Evolutionary conservation across 2,329 filamentous ascomycete species (phyloP).

Genomic region (Neofusicoccum kwambonambiense): DNA sequence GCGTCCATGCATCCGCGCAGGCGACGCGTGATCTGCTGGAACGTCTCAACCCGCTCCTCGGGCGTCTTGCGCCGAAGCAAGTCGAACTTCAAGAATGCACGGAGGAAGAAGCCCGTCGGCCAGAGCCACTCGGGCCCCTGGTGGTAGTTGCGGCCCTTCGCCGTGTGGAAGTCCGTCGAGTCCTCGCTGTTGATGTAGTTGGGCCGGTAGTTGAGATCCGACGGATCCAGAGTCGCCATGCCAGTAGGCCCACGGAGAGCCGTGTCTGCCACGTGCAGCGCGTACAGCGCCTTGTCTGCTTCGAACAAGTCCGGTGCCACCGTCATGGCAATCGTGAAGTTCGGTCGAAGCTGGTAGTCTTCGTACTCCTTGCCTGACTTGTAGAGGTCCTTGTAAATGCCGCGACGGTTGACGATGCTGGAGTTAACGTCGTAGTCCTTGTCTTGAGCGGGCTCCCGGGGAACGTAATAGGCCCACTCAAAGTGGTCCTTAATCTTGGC

Average conservation of each 20-base stretch:
- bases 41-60: slow-evolving; percentile 77
- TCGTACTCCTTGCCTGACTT: slow-evolving; percentile 92
- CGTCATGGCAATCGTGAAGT: slow-evolving; percentile 94
- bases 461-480: slow-evolving; percentile 89
- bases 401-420: slow-evolving; percentile 78
- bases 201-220: slow-evolving; percentile 87
- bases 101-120: slow-evolving; percentile 93
- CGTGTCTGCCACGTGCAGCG: slow-evolving; percentile 76
- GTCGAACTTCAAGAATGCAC: slow-evolving; percentile 89
- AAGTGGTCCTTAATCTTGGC: slow-evolving; percentile 78
- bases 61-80: slow-evolving; percentile 65
- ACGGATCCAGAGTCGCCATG: slow-evolving; percentile 93
- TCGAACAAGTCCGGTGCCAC: slow-evolving; percentile 88
- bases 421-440: slow-evolving; percentile 76
- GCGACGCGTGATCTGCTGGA: slow-evolving; percentile 88
- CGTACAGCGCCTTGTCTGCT: slow-evolving; percentile 71
- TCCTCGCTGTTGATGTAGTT: slow-evolving; percentile 97
- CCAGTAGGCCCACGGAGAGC: slow-evolving; percentile 81
- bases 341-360: slow-evolving; percentile 92
- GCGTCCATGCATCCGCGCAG: slow-evolving; percentile 81
- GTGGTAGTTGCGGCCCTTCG: slow-evolving; percentile 96
- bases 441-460: slow-evolving; percentile 68
- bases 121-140: slow-evolving; percentile 98
- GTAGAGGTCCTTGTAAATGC: slow-evolving; percentile 98
- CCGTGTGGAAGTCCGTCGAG: slow-evolving; percentile 83